A percentile compares a stretch with the other conserved stretches of the same genome.
Evolutionary conservation across 257 asterid genomes (phyloP).

Genomic region (Nicotiana attenuata): DNA sequence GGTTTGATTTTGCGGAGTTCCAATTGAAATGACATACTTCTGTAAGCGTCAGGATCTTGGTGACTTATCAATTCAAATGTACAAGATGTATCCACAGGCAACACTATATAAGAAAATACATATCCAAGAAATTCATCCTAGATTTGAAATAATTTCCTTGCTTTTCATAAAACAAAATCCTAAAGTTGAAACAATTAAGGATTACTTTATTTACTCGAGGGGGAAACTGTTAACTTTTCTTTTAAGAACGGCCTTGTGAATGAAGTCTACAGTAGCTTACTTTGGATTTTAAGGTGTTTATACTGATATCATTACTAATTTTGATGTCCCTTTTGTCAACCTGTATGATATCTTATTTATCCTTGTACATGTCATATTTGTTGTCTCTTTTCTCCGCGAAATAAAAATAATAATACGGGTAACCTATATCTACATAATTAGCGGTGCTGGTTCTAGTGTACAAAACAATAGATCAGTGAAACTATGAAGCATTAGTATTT

Average conservation of each 20-base stretch:
- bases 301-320: background rate
- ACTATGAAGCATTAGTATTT: background rate
- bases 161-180: background rate
- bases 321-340: background rate
- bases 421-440: background rate
- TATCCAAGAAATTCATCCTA: background rate
- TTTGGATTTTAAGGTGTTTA: background rate
- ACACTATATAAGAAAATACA: background rate
- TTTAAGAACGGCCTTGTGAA: background rate
- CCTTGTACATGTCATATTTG: slow-evolving; percentile 2
- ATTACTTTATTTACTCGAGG: background rate
- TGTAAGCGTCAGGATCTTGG: background rate
- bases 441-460: background rate
- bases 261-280: background rate
- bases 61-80: background rate
- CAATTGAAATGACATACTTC: background rate
- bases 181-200: background rate
- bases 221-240: background rate
- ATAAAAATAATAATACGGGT: background rate
- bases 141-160: background rate
- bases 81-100: background rate
- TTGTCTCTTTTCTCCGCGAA: background rate
- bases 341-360: background rate
- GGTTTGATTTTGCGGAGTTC: background rate
- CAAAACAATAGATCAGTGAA: background rate